These are phyloP conservation scores for Fusarium sp. DNA, from an alignment of 2,329 filamentous ascomycete species.

Conservation along the genomic window DNA sequence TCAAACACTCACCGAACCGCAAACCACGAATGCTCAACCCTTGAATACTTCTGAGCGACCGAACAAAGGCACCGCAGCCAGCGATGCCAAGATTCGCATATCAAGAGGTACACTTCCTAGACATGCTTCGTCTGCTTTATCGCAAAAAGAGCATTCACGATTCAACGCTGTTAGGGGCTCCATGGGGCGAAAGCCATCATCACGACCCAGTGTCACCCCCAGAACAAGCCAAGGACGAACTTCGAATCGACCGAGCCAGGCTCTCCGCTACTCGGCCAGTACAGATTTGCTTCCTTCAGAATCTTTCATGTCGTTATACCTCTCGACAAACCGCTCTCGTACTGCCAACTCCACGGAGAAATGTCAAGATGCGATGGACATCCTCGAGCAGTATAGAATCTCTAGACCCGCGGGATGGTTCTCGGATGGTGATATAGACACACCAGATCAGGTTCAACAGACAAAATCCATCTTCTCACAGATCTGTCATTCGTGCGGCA, in stretches of 20 bases:
- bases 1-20: slow-evolving; percentile 40
- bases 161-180: not conserved
- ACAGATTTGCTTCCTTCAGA: slow-evolving; percentile 14
- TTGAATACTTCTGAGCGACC: slow-evolving; percentile 34
- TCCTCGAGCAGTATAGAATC: slow-evolving; percentile 63
- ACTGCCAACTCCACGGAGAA: slow-evolving; percentile 54
- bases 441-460: slow-evolving; percentile 19
- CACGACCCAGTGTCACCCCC: slow-evolving; percentile 25
- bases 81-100: slow-evolving; percentile 45
- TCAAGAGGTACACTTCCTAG: slow-evolving; percentile 46
- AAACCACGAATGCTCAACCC: slow-evolving; percentile 7
- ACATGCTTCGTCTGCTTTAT: slow-evolving; percentile 33
- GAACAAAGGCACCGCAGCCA: slow-evolving; percentile 44
- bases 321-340: slow-evolving; percentile 40
- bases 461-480: slow-evolving; percentile 48
- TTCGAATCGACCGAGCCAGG: not conserved
- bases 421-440: slow-evolving; percentile 55
- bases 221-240: slow-evolving; percentile 2
- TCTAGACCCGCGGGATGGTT: slow-evolving; percentile 62
- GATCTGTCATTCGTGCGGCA: slow-evolving; percentile 65
- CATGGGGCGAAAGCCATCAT: slow-evolving; percentile 8
- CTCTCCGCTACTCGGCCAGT: slow-evolving; percentile 3
- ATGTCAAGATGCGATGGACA: slow-evolving; percentile 59
- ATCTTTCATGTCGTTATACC: slow-evolving; percentile 11
- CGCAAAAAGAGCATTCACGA: slow-evolving; percentile 24